Conservation (phyloP, 2,329 filamentous ascomycete genomes). For the Colletotrichum acutatum region DNA sequence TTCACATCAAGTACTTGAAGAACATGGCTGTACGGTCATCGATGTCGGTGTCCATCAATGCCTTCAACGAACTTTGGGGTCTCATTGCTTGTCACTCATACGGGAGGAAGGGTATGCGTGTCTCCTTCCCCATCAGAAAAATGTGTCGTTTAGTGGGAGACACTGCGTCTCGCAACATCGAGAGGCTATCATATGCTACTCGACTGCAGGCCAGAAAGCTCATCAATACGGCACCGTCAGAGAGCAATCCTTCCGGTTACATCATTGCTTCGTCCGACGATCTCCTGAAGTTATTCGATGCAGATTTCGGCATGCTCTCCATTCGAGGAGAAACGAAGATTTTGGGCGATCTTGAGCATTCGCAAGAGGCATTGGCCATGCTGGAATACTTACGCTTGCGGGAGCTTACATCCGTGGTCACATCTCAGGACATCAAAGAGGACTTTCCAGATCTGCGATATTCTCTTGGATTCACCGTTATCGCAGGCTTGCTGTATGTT, state of each 20-base stretch:
- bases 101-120: slow-evolving; percentile 82
- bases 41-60: slow-evolving; percentile 94
- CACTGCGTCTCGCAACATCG: slow-evolving; percentile 86
- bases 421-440: slow-evolving; percentile 77
- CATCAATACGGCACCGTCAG: slow-evolving; percentile 85
- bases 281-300: slow-evolving; percentile 83
- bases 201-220: slow-evolving; percentile 87
- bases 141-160: slow-evolving; percentile 92
- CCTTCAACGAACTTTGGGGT: slow-evolving; percentile 87
- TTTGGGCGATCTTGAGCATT: slow-evolving; percentile 77
- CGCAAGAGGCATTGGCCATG: slow-evolving; percentile 85
- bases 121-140: slow-evolving; percentile 90
- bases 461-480: slow-evolving; percentile 78
- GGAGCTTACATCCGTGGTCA: slow-evolving; percentile 78
- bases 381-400: slow-evolving; percentile 86
- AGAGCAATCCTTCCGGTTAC: slow-evolving; percentile 86
- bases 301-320: slow-evolving; percentile 86
- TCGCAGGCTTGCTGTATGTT: slow-evolving; percentile 85
- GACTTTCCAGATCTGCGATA: slow-evolving; percentile 89
- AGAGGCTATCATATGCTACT: slow-evolving; percentile 86
- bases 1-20: slow-evolving; percentile 85
- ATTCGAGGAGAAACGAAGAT: slow-evolving; percentile 92
- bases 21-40: slow-evolving; percentile 95
- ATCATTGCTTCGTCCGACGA: slow-evolving; percentile 92
- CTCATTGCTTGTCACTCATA: slow-evolving; percentile 89